These are phyloP conservation scores for Leccinum rimulosum DNA, from an alignment of 768 basidiomycete genomes.

Conservation along the genomic window DNA sequence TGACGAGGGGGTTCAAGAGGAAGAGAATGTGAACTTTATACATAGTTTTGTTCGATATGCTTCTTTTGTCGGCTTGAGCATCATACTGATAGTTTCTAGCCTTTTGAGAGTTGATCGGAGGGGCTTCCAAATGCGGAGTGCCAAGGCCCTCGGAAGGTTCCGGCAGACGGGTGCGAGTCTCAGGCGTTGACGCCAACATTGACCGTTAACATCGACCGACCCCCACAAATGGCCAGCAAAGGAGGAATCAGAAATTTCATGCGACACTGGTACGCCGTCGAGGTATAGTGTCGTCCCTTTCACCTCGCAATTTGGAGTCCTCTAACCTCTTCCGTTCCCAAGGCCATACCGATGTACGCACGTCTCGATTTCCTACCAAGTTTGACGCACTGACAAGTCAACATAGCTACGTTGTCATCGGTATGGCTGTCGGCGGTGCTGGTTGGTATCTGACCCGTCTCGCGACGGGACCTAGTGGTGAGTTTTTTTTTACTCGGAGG, in stretches of 20 bases:
- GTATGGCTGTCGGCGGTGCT: conserved; percentile 53
- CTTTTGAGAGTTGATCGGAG: too few species aligned
- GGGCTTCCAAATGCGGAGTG: background rate
- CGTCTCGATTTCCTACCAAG: conserved; percentile 3
- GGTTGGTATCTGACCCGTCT: conserved; percentile 67
- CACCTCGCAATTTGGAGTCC: background rate
- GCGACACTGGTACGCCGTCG: conserved; percentile 45
- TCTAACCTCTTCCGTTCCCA: background rate
- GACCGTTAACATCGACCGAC: conserved; percentile 2
- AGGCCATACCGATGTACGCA: conserved; percentile 52
- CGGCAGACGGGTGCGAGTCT: background rate
- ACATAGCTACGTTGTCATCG: conserved; percentile 48
- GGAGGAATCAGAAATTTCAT: conserved; percentile 27
- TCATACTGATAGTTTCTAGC: too few species aligned
- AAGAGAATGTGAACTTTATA: conserved; percentile 5
- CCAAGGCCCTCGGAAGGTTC: background rate
- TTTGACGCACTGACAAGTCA: conserved; percentile 13
- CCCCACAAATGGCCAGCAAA: conserved; percentile 24
- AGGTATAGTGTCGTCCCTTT: conserved; percentile 30
- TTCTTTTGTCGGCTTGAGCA: too few species aligned
- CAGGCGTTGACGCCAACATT: background rate
- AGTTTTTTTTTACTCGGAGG: conserved; percentile 14
- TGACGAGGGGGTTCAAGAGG: conserved; percentile 32
- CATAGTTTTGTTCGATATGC: background rate
- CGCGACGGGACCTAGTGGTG: conserved; percentile 53